These are phyloP conservation scores for Trametes cinnabarina DNA, from an alignment of 768 basidiomycete species.

Conservation along the genomic window DNA sequence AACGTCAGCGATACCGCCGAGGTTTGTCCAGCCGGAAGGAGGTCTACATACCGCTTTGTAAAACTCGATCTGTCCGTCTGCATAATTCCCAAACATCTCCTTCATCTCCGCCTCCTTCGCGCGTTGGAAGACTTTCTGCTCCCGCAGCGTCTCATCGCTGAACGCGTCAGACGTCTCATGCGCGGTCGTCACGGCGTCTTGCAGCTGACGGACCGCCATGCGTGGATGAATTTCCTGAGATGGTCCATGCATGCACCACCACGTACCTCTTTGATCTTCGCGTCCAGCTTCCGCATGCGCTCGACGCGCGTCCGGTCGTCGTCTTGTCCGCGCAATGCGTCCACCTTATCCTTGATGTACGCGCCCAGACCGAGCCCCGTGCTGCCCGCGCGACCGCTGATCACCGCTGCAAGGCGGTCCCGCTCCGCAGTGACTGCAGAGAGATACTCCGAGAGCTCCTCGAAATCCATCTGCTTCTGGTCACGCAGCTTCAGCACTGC, in stretches of 20 bases:
- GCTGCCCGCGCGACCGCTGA: constrained; percentile 84
- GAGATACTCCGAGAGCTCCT: constrained; percentile 93
- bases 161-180: constrained; percentile 97
- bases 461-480: constrained; percentile 98
- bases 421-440: constrained; percentile 91
- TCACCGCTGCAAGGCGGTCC: constrained; percentile 86
- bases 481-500: constrained; percentile 94
- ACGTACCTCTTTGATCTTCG: constrained; percentile 90
- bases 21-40: background rate
- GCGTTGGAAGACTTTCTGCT: constrained; percentile 86
- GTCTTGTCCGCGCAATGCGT: constrained; percentile 87
- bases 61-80: constrained; percentile 94
- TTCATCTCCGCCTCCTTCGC: constrained; percentile 97
- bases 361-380: constrained; percentile 81
- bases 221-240: background rate
- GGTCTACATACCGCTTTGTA: constrained; percentile 64
- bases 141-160: constrained; percentile 89
- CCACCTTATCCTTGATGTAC: constrained; percentile 90
- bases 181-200: constrained; percentile 93
- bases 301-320: constrained; percentile 92
- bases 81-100: constrained; percentile 84
- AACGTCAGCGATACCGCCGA: constrained; percentile 14
- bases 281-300: constrained; percentile 88
- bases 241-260: background rate
- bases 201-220: constrained; percentile 52